Base-by-base conservation (phyloP, 192 early-diverging fungal species). In the Backusella psychrophila region DNA sequence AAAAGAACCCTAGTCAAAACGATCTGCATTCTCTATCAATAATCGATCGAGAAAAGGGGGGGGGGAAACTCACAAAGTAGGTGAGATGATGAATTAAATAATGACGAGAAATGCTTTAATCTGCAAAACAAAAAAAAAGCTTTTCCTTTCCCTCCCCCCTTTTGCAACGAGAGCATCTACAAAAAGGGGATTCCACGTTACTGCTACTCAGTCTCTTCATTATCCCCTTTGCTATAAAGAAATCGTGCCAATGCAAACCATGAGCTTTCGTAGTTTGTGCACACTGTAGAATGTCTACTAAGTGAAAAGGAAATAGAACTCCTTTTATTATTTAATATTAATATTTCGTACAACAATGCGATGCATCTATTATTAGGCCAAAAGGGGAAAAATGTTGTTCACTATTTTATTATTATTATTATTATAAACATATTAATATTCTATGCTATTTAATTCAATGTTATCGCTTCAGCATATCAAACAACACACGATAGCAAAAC, bases 401-500 rank as follows among this genome's bases (percentile, higher is more conserved):
- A 59, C 6, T 56, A 21, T 56, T 21, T n/a, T 59, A 59, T 26
- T 12, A 59, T 59, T 39, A 12, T 39, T 39, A 39, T 39, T 39
- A 7, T 38, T 38, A 7, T 38, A 12, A 63, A 63, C 8, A 63
- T 9, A 63, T 63, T 63, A 11, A 35, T 33, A 72, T 49, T 3
- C 4, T 38, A 72, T 49, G 11, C 4, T 38, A 26, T 19, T 33
- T 15, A 42, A 31, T 31, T 15, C 15, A n/a, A 21, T 31, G 4
- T 9, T 9, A 42, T 11, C 75, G 72, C 33, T 73, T 21, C 31
- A 81, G 74, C 8, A 81, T 33, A 56, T 87, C 87, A 53, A 66
- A 68, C 6, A 93, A 78, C 6, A 88, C 86, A 73, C 91, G 83
- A 77, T 95, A 94, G 79, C 93, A 93, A 74, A 95, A 95, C 23